A percentile compares a stretch with the other conserved stretches of the same genome.
phyloP scores from a whole-genome alignment of 192 early-diverging fungal genomes.

The Geosiphon pyriformis region DNA sequence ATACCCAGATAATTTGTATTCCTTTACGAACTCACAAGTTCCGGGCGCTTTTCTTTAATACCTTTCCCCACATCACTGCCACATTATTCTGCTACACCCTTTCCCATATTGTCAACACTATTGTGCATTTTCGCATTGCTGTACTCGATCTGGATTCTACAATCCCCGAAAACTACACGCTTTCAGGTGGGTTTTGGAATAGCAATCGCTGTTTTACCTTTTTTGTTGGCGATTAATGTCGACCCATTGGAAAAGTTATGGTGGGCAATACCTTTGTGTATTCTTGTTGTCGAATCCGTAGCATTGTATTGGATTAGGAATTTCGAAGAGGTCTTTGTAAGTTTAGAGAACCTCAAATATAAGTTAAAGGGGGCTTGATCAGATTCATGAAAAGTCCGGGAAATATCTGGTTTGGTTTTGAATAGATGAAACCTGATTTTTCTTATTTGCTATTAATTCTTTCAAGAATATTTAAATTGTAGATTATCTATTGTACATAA shows the following conservation, averaged over 20 bases:
- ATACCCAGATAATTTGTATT: conserved; percentile 1
- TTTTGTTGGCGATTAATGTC: neutral
- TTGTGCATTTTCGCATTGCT: conserved; percentile 1
- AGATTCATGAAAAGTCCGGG: neutral
- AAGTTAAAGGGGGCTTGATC: conserved; percentile 21
- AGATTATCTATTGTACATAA: neutral
- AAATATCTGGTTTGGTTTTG: neutral
- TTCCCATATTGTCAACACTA: conserved; percentile 15
- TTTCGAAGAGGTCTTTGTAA: conserved; percentile 7
- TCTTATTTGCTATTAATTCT: neutral
- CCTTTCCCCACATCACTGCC: conserved; percentile 1
- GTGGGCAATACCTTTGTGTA: conserved; percentile 21
- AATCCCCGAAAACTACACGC: conserved; percentile 7
- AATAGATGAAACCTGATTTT: neutral
- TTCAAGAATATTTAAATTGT: neutral
- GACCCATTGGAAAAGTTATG: conserved; percentile 15
- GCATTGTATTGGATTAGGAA: conserved; percentile 14
- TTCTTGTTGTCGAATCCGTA: neutral
- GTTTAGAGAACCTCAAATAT: conserved; percentile 23
- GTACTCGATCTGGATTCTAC: conserved; percentile 12
- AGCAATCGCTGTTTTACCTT: conserved; percentile 1
- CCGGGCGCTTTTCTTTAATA: neutral
- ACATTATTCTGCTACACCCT: conserved; percentile 5
- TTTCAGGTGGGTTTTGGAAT: conserved; percentile 5
- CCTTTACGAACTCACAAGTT: neutral